These are phyloP conservation scores for Colletotrichum sp. DNA, from an alignment of 2,329 filamentous ascomycete species.

Conservation along the genomic window DNA sequence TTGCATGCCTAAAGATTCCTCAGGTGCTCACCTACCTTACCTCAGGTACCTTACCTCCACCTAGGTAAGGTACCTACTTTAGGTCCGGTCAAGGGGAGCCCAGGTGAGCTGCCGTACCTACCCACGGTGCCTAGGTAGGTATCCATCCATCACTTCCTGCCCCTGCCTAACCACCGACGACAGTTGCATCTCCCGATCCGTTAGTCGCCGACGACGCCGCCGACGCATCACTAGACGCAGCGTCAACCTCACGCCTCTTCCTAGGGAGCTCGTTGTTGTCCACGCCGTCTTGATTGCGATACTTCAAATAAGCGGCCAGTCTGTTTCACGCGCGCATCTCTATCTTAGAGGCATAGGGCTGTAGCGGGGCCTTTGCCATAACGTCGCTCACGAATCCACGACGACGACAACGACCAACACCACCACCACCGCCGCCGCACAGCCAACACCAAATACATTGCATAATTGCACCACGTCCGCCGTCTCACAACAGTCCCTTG, in stretches of 20 bases:
- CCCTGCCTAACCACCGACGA: background rate
- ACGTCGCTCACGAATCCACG: background rate
- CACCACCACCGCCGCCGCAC: background rate
- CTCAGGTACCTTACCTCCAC: background rate
- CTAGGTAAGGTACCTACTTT: background rate
- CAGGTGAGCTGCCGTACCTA: too few species aligned
- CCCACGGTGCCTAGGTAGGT: too few species aligned
- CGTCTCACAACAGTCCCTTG: background rate
- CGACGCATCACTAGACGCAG: background rate
- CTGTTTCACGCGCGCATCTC: background rate
- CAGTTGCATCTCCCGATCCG: conserved; percentile 2
- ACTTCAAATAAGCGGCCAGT: background rate
- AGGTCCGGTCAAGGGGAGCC: background rate
- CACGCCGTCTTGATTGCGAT: background rate
- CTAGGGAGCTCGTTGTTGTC: background rate
- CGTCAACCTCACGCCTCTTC: background rate
- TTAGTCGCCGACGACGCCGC: conserved; percentile 4
- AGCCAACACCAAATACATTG: background rate
- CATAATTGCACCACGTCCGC: background rate
- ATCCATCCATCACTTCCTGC: background rate
- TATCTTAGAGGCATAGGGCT: background rate
- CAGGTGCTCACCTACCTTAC: background rate
- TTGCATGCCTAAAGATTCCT: too few species aligned
- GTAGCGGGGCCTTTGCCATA: background rate
- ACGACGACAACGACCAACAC: background rate